Evolutionary conservation across 2,329 filamentous ascomycete genomes (phyloP).

Genomic region (Trichoderma sp.): DNA sequence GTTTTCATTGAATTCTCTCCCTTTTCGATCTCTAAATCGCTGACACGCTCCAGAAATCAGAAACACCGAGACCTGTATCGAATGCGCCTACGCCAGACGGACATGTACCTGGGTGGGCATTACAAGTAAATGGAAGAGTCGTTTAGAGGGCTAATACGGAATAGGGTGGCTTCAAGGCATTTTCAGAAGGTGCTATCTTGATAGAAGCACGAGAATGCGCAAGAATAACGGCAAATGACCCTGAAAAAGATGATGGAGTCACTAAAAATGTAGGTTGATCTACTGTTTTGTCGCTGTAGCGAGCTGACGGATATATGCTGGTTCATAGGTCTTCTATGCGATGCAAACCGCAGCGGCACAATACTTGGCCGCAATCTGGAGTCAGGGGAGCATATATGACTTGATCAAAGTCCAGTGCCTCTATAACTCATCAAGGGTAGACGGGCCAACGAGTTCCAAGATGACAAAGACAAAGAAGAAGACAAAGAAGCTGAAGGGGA

Average conservation of each 20-base stretch:
- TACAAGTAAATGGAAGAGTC: neutral
- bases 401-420: neutral
- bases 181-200: neutral
- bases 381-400: neutral
- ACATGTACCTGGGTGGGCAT: neutral
- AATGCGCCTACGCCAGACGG: neutral
- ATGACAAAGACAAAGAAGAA: neutral
- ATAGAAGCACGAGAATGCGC: neutral
- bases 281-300: neutral
- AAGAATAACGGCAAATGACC: neutral
- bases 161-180: neutral
- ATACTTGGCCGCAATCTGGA: neutral
- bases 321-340: neutral
- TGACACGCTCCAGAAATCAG: neutral
- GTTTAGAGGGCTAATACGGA: neutral
- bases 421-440: neutral
- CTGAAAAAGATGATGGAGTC: neutral
- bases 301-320: neutral
- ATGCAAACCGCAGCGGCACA: neutral
- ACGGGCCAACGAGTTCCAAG: neutral
- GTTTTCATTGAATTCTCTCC: neutral
- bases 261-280: neutral
- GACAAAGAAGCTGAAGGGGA: neutral
- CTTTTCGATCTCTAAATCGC: neutral
- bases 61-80: neutral